Evolutionary conservation across 495 filamentous ascomycete genomes (phyloP).

Genomic region (Aspergillus conjunctus): DNA sequence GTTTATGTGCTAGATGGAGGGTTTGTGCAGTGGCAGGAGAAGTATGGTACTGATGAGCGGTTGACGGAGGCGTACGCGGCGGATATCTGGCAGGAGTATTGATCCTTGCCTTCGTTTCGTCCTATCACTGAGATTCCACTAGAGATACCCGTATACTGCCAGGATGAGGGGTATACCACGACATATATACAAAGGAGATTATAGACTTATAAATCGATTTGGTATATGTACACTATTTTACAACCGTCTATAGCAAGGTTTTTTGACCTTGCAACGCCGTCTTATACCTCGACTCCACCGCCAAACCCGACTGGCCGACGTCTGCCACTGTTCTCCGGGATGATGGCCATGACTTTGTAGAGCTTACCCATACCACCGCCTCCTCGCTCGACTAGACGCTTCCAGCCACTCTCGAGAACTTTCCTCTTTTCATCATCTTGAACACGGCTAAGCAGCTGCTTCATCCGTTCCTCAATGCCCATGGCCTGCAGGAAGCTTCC

Average conservation of each 20-base stretch:
- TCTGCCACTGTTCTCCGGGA: constrained; percentile 75
- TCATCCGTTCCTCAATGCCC: constrained; percentile 79
- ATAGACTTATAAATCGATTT: not conserved
- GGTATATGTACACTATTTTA: constrained; percentile 1
- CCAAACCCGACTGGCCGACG: constrained; percentile 90
- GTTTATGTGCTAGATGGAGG: constrained; percentile 83
- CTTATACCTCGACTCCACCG: constrained; percentile 41
- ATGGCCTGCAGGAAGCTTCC: constrained; percentile 73
- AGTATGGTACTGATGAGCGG: constrained; percentile 72
- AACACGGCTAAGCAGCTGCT: constrained; percentile 59
- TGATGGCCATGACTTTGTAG: constrained; percentile 89
- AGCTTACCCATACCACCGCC: constrained; percentile 86
- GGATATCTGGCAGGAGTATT: constrained; percentile 78
- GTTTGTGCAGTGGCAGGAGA: constrained; percentile 91
- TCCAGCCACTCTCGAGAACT: constrained; percentile 72
- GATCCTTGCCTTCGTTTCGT: constrained; percentile 14
- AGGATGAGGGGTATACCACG: not conserved
- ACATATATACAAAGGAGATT: not conserved
- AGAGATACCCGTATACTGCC: not conserved
- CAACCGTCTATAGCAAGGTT: not conserved
- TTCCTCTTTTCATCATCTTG: constrained; percentile 54
- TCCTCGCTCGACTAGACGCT: constrained; percentile 74
- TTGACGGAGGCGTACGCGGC: constrained; percentile 85
- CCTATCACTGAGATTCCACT: constrained; percentile 19
- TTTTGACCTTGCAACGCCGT: not conserved